phyloP scores from a whole-genome alignment of 1,284 basidiomycete species.

The Cryptococcus jaspeensis region DNA sequence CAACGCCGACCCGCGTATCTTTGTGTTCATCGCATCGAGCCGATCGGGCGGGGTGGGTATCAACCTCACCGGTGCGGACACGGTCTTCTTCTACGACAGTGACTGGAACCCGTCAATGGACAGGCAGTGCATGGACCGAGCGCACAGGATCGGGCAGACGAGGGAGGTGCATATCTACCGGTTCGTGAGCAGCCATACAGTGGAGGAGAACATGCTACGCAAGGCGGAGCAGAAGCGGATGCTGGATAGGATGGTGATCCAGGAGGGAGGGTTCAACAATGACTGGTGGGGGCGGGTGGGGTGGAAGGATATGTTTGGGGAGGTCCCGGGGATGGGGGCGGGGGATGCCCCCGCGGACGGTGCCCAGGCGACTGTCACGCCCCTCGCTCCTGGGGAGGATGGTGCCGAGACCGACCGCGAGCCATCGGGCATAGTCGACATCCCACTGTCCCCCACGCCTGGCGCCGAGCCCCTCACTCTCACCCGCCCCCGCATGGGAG shows the following conservation, averaged over 20 bases:
- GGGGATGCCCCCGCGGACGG: slow-evolving; percentile 1
- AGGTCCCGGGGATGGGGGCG: slow-evolving; percentile 21
- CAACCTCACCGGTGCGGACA: slow-evolving; percentile 95
- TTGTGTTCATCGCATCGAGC: slow-evolving; percentile 91
- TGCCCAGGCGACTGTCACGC: slow-evolving; percentile 8
- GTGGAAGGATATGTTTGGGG: slow-evolving; percentile 79
- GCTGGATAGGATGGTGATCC: slow-evolving; percentile 88
- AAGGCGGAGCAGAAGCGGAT: slow-evolving; percentile 96
- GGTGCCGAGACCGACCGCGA: slow-evolving; percentile 13
- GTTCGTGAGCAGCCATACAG: slow-evolving; percentile 77
- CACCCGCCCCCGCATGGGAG: slow-evolving; percentile 32
- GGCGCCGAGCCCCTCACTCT: slow-evolving; percentile 33
- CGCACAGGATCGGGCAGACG: slow-evolving; percentile 79
- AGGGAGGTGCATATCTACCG: slow-evolving; percentile 96
- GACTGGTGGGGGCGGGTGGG: slow-evolving; percentile 61
- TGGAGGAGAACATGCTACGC: slow-evolving; percentile 93
- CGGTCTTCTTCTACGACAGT: slow-evolving; percentile 87
- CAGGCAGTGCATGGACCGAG: slow-evolving; percentile 91
- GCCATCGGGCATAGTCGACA: slow-evolving; percentile 33
- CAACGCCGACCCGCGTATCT: slow-evolving; percentile 84
- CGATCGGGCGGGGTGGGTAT: slow-evolving; percentile 94
- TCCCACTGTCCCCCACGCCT: slow-evolving; percentile 27
- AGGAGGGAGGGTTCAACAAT: slow-evolving; percentile 79
- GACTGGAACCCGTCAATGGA: slow-evolving; percentile 99
- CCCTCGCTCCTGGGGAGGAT: slow-evolving; percentile 44